A percentile compares a stretch with the other conserved stretches of the same genome.
Conservation (phyloP, 176 grass and related monocot genomes). For the Oryza coarctata region DNA sequence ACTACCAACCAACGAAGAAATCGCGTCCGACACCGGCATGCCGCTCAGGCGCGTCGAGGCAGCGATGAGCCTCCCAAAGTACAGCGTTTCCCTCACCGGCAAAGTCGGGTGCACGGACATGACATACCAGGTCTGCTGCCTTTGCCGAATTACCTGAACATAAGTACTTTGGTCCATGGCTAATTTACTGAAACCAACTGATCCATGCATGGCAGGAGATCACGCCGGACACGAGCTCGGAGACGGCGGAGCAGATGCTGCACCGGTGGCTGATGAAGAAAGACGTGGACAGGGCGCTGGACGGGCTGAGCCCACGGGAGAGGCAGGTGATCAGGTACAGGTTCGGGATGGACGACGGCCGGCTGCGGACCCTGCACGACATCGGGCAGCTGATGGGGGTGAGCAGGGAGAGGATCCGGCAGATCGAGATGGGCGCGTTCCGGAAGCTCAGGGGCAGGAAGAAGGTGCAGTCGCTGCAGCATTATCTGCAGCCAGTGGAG, state of each 20-base stretch:
- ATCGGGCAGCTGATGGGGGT: conserved; percentile 70
- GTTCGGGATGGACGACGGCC: conserved; percentile 74
- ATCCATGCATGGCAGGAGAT: conserved; percentile 51
- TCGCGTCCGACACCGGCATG: conserved; percentile 61
- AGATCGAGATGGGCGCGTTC: conserved; percentile 77
- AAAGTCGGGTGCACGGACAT: conserved; percentile 61
- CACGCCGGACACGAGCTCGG: conserved; percentile 60
- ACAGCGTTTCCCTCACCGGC: conserved; percentile 58
- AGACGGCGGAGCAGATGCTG: conserved; percentile 62
- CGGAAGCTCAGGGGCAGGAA: conserved; percentile 82
- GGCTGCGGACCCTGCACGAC: conserved; percentile 69
- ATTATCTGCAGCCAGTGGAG: conserved; percentile 54
- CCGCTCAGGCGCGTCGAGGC: conserved; percentile 55
- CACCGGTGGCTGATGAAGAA: conserved; percentile 63
- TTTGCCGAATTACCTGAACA: background rate
- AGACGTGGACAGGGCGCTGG: conserved; percentile 64
- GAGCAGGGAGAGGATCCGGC: conserved; percentile 88
- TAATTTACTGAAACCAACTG: background rate
- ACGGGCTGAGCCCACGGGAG: conserved; percentile 64
- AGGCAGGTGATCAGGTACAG: conserved; percentile 62
- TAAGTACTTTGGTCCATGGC: background rate
- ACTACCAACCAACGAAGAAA: conserved; percentile 58
- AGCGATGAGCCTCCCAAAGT: conserved; percentile 64
- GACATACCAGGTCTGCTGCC: conserved; percentile 62
- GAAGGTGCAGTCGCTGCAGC: conserved; percentile 53